Base-by-base conservation (phyloP, 148 eudicot species). In the Tetragonia tetragonoides region DNA sequence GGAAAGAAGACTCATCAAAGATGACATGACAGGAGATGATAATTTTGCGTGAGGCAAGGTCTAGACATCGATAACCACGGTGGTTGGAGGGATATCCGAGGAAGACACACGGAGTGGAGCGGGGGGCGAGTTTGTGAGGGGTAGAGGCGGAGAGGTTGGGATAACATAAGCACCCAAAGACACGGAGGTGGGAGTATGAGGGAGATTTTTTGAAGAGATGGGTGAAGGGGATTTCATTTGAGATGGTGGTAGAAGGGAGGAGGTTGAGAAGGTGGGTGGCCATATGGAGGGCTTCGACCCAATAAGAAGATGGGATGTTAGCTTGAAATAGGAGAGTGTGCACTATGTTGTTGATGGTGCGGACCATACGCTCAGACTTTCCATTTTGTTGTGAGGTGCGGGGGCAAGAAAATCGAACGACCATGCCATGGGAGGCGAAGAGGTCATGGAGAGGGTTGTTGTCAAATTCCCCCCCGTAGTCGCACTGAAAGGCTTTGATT, bases 21-120 rank as follows among this genome's bases (percentile, higher is more conserved):
- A 41, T 72, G 6, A 78, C 81, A 38, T 78, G 81, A 24, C 75
- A 64, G 20, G 81, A 78, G 4, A 71, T 38, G 5, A 78, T 78
- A 12, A 78, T 8, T 46, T 49, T 70, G 17, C 34, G 1, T 15
- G 61, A 61, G 12, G 44, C 9, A 2, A 72, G 15, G 4, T 78
- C 71, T 8, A 72, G 62, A 28, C 70, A 71, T n/a, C 61, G 0
- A 23, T 78, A 78, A 0, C 75, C 74, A 5, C 42, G 37, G 16
- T 54, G 59, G 12, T 54, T 54, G 5, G 59, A 54, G 15, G 16
- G 59, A 17, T 54, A 54, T 4, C 16, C 18, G 0, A 10, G 59
- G 2, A 54, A 61, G 28, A 61, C 65, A 61, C 65, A 20, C 8
- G 8, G 24, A 5, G 65, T 61, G 28, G 65, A 61, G 65, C 3